Evolutionary conservation across 805 yeast species (phyloP).

Genomic region (Pichia nanzhaoensis): DNA sequence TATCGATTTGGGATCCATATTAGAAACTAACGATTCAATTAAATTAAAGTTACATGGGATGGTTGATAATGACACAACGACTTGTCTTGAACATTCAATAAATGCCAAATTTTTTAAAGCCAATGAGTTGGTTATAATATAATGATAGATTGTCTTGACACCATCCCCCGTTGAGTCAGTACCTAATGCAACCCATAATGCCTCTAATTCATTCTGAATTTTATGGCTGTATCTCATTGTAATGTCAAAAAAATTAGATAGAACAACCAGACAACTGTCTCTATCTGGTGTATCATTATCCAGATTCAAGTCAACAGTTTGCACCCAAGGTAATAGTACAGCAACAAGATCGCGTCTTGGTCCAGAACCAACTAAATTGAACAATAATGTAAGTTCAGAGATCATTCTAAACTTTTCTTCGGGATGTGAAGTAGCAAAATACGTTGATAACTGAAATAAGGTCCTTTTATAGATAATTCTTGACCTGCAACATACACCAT

Average conservation of each 20-base stretch:
- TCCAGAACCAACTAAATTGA: constrained; percentile 50
- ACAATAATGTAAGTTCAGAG: constrained; percentile 64
- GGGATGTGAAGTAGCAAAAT: constrained; percentile 57
- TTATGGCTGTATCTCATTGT: constrained; percentile 69
- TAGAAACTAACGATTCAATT: constrained; percentile 57
- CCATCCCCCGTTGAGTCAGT: constrained; percentile 57
- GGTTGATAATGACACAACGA: constrained; percentile 68
- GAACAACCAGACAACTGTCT: constrained; percentile 53
- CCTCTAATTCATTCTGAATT: constrained; percentile 84
- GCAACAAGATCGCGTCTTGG: constrained; percentile 74
- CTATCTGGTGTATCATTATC: constrained; percentile 24
- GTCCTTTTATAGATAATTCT: constrained; percentile 85
- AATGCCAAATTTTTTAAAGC: constrained; percentile 64
- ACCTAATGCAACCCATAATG: constrained; percentile 93
- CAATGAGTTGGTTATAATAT: constrained; percentile 59
- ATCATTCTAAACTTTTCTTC: constrained; percentile 55
- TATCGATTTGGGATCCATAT: constrained; percentile 81
- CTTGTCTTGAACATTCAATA: constrained; percentile 74
- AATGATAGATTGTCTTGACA: constrained; percentile 65
- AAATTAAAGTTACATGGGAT: constrained; percentile 42
- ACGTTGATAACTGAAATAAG: constrained; percentile 67
- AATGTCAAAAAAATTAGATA: constrained; percentile 76
- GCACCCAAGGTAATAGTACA: constrained; percentile 89
- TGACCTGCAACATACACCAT: constrained; percentile 66
- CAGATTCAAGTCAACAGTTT: constrained; percentile 57